phyloP scores from a whole-genome alignment of 495 filamentous ascomycete species.

The Friedmanniomyces endolithicus region DNA sequence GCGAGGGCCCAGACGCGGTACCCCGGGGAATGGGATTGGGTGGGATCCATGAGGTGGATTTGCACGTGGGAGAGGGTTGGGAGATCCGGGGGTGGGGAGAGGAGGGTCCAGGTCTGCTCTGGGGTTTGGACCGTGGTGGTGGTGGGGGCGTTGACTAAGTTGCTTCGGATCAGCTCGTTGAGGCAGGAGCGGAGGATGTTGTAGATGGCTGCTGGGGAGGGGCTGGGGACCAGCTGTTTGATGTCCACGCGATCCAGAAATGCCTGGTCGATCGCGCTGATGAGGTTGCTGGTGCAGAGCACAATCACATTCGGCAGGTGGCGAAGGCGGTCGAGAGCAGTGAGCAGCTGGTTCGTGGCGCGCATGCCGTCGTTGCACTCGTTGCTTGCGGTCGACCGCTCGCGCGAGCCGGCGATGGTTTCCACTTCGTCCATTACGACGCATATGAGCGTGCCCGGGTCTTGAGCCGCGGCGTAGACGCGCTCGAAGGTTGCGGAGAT shows the following conservation, averaged over 20 bases:
- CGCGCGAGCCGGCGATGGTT: slow-evolving; percentile 37
- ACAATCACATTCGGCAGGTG: slow-evolving; percentile 36
- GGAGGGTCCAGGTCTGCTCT: too few relatives aligned
- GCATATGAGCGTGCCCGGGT: slow-evolving; percentile 36
- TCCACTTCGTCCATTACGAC: slow-evolving; percentile 48
- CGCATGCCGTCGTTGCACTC: slow-evolving; percentile 41
- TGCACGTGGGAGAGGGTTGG: slow-evolving; percentile 46
- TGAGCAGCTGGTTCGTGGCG: slow-evolving; percentile 36
- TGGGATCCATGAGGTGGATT: slow-evolving; percentile 71
- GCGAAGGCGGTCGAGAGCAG: slow-evolving; percentile 26
- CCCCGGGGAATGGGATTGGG: slow-evolving; percentile 52
- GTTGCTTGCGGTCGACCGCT: slow-evolving; percentile 31
- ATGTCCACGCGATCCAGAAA: slow-evolving; percentile 47
- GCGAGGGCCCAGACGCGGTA: slow-evolving; percentile 9
- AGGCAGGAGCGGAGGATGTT: slow-evolving; percentile 40
- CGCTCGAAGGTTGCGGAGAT: slow-evolving; percentile 35
- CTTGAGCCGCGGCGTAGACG: slow-evolving; percentile 35
- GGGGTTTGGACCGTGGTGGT: background rate
- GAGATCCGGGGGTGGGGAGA: slow-evolving; percentile 15
- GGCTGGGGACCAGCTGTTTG: slow-evolving; percentile 37
- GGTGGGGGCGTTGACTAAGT: background rate
- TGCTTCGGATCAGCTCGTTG: slow-evolving; percentile 36
- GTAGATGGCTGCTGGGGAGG: slow-evolving; percentile 37
- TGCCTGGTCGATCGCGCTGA: slow-evolving; percentile 34
- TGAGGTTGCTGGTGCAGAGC: slow-evolving; percentile 42